Evolutionary conservation across 371 early-diverging fungal species (phyloP).

Genomic region (Mortierella sp.): DNA sequence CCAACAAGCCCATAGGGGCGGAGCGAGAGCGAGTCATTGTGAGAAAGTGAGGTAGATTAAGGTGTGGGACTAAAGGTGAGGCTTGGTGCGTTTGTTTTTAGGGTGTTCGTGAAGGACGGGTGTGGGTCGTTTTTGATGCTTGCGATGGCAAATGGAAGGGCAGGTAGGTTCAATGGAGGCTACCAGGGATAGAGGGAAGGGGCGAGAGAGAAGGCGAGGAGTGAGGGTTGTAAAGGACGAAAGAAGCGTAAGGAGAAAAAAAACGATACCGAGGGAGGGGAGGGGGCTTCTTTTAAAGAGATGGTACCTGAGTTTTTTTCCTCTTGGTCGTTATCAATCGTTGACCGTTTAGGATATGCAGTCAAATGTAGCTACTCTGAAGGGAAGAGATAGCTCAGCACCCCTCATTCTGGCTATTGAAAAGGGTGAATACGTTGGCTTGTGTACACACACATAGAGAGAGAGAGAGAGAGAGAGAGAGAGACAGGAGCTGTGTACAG

Average conservation of each 20-base stretch:
- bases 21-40: slow-evolving; percentile 10
- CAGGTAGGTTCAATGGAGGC: not conserved
- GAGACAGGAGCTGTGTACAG: too few species aligned
- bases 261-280: not conserved
- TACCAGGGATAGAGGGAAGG: not conserved
- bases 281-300: too few species aligned
- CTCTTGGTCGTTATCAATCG: too few species aligned
- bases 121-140: not conserved
- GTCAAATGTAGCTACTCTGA: too few species aligned
- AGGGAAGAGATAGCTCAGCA: too few species aligned
- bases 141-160: slow-evolving; percentile 11
- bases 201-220: not conserved
- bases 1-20: slow-evolving; percentile 3
- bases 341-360: too few species aligned
- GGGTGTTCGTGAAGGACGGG: not conserved
- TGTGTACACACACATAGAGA: too few species aligned
- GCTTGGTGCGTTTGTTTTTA: too few species aligned
- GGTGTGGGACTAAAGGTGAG: not conserved
- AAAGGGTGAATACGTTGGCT: too few species aligned
- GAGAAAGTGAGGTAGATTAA: not conserved
- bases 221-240: not conserved
- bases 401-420: too few species aligned
- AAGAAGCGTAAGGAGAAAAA: slow-evolving; percentile 11
- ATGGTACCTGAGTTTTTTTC: too few species aligned
- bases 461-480: too few species aligned